Conservation (phyloP, 208 protist genomes). For the Trypanosoma brucei region DNA sequence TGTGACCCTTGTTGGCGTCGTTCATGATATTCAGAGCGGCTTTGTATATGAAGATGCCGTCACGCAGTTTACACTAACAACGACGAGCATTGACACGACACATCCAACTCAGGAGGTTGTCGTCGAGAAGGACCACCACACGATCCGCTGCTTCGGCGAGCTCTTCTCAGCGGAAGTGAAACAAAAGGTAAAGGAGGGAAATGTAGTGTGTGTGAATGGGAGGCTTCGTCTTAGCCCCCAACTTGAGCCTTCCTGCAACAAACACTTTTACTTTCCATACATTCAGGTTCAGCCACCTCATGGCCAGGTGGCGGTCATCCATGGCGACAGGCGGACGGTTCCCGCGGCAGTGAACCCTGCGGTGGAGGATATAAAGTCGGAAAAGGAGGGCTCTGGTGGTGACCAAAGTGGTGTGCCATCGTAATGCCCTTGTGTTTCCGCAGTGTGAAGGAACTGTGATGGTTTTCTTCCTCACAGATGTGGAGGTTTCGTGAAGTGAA, state of each 20-base stretch:
- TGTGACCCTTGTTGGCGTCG: constrained; percentile 87
- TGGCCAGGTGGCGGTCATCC: constrained; percentile 81
- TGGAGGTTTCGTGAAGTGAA: background rate
- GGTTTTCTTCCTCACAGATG: constrained; percentile 1
- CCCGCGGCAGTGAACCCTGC: constrained; percentile 35
- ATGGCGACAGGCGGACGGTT: constrained; percentile 58
- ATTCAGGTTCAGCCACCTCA: constrained; percentile 87
- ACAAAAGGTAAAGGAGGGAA: constrained; percentile 71
- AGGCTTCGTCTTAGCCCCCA: constrained; percentile 86
- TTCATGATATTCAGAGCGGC: constrained; percentile 85
- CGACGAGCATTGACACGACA: constrained; percentile 80
- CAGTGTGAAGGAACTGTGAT: background rate
- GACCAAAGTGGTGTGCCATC: background rate
- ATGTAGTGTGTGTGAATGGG: constrained; percentile 83
- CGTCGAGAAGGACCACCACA: constrained; percentile 91
- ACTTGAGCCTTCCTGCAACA: constrained; percentile 79
- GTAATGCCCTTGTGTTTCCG: background rate
- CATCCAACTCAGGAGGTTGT: constrained; percentile 68
- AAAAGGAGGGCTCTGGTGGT: constrained; percentile 6
- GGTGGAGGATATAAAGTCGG: constrained; percentile 24
- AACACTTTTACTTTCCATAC: constrained; percentile 91
- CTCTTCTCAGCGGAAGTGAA: constrained; percentile 80
- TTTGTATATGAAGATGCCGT: constrained; percentile 90
- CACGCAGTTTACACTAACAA: constrained; percentile 89
- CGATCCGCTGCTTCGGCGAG: constrained; percentile 87